A percentile compares a stretch with the other conserved stretches of the same genome.
Evolutionary conservation across 2,329 filamentous ascomycete species (phyloP).

Genomic region (Xylariomycetidae sp.): DNA sequence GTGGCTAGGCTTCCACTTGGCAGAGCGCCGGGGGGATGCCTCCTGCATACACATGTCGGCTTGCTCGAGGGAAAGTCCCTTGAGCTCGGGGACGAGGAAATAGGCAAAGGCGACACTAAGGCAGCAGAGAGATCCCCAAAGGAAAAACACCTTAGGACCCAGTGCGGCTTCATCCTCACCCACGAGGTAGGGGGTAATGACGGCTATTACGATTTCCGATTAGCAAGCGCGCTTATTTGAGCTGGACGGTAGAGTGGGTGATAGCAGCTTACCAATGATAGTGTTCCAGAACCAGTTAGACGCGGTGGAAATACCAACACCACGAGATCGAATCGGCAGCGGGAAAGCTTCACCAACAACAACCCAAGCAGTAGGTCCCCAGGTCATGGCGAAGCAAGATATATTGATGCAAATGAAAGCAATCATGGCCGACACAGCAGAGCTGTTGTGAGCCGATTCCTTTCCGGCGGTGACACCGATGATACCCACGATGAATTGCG

Average conservation of each 20-base stretch:
- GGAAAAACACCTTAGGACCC: slow-evolving; percentile 46
- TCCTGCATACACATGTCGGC: slow-evolving; percentile 61
- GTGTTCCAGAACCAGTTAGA: slow-evolving; percentile 75
- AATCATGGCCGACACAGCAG: slow-evolving; percentile 52
- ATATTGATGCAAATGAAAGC: slow-evolving; percentile 77
- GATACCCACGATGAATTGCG: slow-evolving; percentile 66
- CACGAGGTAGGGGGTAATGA: slow-evolving; percentile 69
- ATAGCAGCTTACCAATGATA: slow-evolving; percentile 26
- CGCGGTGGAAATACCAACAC: slow-evolving; percentile 66
- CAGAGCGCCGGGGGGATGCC: slow-evolving; percentile 35
- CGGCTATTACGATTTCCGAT: slow-evolving; percentile 27
- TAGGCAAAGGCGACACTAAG: slow-evolving; percentile 52
- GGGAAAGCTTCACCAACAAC: slow-evolving; percentile 75
- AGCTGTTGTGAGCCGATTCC: slow-evolving; percentile 23
- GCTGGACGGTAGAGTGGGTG: neutral
- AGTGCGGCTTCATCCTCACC: slow-evolving; percentile 41
- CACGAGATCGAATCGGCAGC: slow-evolving; percentile 67
- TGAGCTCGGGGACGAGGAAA: slow-evolving; percentile 66
- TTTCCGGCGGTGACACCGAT: slow-evolving; percentile 42
- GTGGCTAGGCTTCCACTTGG: slow-evolving; percentile 29
- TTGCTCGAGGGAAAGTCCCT: slow-evolving; percentile 68
- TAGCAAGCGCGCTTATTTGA: slow-evolving; percentile 2
- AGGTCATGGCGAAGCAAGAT: slow-evolving; percentile 73
- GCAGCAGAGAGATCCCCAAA: slow-evolving; percentile 58
- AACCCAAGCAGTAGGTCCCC: slow-evolving; percentile 66